Percentiles rank a stretch among this genome's conserved stretches.
phyloP scores from a whole-genome alignment of 768 basidiomycete genomes.

The Daedaleopsis nitida region DNA sequence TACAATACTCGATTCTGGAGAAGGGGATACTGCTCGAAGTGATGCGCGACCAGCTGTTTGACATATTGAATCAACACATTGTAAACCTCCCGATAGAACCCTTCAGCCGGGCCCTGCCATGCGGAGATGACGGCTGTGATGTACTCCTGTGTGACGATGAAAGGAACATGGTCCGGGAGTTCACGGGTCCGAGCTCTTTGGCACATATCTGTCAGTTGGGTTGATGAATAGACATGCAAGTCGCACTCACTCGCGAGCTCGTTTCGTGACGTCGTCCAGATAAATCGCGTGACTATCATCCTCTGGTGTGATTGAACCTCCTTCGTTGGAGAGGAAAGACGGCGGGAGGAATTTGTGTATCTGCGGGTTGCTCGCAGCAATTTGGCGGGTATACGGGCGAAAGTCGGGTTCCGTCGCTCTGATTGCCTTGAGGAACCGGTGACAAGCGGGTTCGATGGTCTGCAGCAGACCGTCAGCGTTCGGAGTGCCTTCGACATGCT shows the following conservation, averaged over 20 bases:
- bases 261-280: conserved; percentile 53
- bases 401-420: conserved; percentile 60
- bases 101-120: conserved; percentile 52
- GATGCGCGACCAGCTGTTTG: conserved; percentile 42
- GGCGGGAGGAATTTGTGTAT: conserved; percentile 2
- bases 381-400: conserved; percentile 41
- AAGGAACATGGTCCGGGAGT: conserved; percentile 68
- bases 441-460: conserved; percentile 49
- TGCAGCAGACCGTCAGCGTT: conserved; percentile 57
- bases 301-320: conserved; percentile 2
- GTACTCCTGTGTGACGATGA: conserved; percentile 54
- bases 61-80: conserved; percentile 41
- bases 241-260: conserved; percentile 47
- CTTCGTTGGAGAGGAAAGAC: conserved; percentile 26
- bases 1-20: conserved; percentile 52
- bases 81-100: conserved; percentile 46
- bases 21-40: conserved; percentile 52
- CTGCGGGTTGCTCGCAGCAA: not conserved
- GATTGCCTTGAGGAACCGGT: conserved; percentile 49
- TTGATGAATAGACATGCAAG: not conserved
- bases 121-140: conserved; percentile 45
- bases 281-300: conserved; percentile 36
- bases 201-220: not conserved
- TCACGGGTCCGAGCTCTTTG: conserved; percentile 71
- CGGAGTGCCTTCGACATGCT: conserved; percentile 55